phyloP scores from a whole-genome alignment of 2,329 filamentous ascomycete species.

The Tolypocladium nubicola region DNA sequence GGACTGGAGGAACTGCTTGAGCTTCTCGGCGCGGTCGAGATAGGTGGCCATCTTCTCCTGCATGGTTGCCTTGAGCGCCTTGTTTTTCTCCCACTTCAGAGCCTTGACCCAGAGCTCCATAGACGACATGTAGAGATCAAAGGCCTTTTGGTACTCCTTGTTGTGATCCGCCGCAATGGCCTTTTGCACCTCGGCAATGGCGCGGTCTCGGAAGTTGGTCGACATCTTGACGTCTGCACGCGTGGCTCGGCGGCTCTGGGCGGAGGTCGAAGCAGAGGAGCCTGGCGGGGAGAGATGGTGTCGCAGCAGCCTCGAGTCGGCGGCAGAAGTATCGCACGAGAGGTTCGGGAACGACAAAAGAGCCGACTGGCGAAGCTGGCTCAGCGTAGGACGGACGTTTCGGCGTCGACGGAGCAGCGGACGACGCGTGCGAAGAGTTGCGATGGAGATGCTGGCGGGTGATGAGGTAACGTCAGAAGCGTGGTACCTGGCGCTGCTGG shows the following conservation, averaged over 20 bases:
- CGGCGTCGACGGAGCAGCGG: background rate
- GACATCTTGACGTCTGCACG: slow-evolving; percentile 51
- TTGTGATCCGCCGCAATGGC: slow-evolving; percentile 94
- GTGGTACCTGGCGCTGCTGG: slow-evolving; percentile 1
- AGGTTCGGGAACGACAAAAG: background rate
- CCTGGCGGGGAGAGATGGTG: background rate
- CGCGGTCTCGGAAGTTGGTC: slow-evolving; percentile 91
- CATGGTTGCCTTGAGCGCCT: slow-evolving; percentile 94
- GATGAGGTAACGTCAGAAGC: slow-evolving; percentile 3
- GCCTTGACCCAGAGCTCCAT: slow-evolving; percentile 98
- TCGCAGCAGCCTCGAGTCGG: background rate
- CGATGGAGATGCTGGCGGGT: background rate
- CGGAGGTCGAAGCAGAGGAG: background rate
- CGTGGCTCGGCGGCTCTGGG: background rate
- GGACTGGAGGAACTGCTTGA: slow-evolving; percentile 80
- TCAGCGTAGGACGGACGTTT: background rate
- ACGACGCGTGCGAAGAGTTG: background rate
- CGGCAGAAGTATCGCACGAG: background rate
- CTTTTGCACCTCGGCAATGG: slow-evolving; percentile 94
- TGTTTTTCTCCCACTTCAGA: slow-evolving; percentile 99
- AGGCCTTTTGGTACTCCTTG: slow-evolving; percentile 94
- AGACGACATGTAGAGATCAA: slow-evolving; percentile 89
- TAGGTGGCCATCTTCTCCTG: slow-evolving; percentile 90
- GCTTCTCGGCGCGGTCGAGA: slow-evolving; percentile 97
- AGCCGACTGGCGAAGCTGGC: background rate